Evolutionary conservation across 2,329 filamentous ascomycete genomes (phyloP).

Genomic region (Fusarium sp.): DNA sequence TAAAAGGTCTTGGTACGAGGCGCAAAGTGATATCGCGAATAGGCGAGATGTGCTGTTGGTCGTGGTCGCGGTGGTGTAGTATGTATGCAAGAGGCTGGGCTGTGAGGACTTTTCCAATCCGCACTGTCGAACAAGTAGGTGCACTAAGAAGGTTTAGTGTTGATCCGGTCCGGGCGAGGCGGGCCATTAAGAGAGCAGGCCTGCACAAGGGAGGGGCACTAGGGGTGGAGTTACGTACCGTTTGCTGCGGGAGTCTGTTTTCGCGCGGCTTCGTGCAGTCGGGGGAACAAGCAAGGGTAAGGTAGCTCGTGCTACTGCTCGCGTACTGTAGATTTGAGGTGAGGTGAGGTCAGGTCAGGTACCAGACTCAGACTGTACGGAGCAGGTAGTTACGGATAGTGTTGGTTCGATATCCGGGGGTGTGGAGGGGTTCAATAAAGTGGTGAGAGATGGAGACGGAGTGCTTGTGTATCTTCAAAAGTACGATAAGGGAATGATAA

Average conservation of each 20-base stretch:
- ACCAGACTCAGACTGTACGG: neutral
- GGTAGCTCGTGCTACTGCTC: slow-evolving; percentile 10
- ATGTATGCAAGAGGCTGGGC: slow-evolving; percentile 53
- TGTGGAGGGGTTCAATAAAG: slow-evolving; percentile 15
- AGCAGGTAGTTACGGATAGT: neutral
- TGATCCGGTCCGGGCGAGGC: slow-evolving; percentile 53
- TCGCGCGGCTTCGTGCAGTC: slow-evolving; percentile 30
- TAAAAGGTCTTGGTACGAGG: slow-evolving; percentile 20
- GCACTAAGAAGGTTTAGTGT: slow-evolving; percentile 56
- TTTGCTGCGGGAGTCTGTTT: slow-evolving; percentile 29
- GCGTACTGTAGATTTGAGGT: too few relatives aligned
- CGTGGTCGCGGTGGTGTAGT: slow-evolving; percentile 41
- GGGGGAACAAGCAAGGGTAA: slow-evolving; percentile 31
- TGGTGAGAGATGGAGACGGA: slow-evolving; percentile 7
- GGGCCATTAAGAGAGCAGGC: slow-evolving; percentile 48
- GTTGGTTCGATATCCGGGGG: slow-evolving; percentile 4
- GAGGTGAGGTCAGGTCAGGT: slow-evolving; percentile 17
- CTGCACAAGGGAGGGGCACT: slow-evolving; percentile 31
- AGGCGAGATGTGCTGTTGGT: slow-evolving; percentile 41
- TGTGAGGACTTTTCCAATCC: slow-evolving; percentile 59
- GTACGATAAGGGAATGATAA: neutral
- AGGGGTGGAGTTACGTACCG: slow-evolving; percentile 32
- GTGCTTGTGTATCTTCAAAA: slow-evolving; percentile 18
- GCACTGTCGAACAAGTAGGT: slow-evolving; percentile 54
- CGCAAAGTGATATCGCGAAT: slow-evolving; percentile 40